Evolutionary conservation across 331 rosid species (phyloP).

Genomic region (Rhamnella rubrinervis): DNA sequence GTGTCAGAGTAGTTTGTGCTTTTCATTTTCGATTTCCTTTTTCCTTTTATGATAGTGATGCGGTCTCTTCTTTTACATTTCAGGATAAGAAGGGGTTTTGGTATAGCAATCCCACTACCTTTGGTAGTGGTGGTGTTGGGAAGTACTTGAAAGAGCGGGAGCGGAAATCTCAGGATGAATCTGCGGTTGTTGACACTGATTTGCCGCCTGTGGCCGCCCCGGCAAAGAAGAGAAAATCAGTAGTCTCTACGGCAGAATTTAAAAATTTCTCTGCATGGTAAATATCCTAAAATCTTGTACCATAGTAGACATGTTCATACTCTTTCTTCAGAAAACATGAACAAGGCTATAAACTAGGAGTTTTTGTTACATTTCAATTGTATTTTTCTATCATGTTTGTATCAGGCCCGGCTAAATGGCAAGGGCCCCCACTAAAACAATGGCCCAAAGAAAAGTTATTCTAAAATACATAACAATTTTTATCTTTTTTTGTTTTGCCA

Average conservation of each 20-base stretch:
- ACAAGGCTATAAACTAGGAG: not conserved
- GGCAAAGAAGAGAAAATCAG: constrained; percentile 76
- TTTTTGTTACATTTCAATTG: no score
- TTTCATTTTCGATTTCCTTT: not conserved
- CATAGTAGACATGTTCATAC: constrained; percentile 17
- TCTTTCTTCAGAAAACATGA: not conserved
- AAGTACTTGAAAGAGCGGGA: constrained; percentile 79
- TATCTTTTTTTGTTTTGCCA: no score
- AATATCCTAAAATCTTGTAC: constrained; percentile 29
- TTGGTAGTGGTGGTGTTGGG: constrained; percentile 71
- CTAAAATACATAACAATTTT: no score
- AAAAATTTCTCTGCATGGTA: constrained; percentile 84
- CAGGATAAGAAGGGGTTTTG: constrained; percentile 89
- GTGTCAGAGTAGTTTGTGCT: constrained; percentile 2
- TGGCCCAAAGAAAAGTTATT: no score
- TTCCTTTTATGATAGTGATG: not conserved
- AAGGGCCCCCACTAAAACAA: no score
- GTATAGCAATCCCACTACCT: constrained; percentile 86
- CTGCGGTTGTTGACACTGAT: constrained; percentile 40
- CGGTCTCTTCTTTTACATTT: constrained; percentile 17
- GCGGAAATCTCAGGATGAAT: constrained; percentile 43
- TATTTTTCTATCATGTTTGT: no score
- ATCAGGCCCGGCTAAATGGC: no score
- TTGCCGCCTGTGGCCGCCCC: constrained; percentile 33
- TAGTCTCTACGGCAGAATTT: constrained; percentile 47